These are phyloP conservation scores for Alternaria longipes DNA, from an alignment of 2,329 filamentous ascomycete species.

Conservation along the genomic window DNA sequence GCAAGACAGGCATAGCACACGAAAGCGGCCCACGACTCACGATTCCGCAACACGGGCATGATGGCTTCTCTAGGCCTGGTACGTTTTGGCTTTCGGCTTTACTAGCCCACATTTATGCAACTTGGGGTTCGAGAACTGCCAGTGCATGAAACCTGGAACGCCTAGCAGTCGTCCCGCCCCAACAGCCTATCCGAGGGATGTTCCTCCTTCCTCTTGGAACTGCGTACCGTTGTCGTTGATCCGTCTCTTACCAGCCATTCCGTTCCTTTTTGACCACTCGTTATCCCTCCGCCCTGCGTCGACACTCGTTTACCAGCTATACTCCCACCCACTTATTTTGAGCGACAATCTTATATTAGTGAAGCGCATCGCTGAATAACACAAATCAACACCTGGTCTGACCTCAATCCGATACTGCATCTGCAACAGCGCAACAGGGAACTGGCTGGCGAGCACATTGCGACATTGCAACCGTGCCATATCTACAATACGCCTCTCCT, in stretches of 20 bases:
- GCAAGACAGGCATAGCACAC: slow-evolving; percentile 2
- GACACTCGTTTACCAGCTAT: slow-evolving; percentile 9
- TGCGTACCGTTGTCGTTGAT: slow-evolving; percentile 11
- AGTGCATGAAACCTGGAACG: slow-evolving; percentile 26
- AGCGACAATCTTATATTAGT: background rate
- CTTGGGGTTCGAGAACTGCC: slow-evolving; percentile 30
- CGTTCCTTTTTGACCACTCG: slow-evolving; percentile 14
- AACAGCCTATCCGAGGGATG: slow-evolving; percentile 23
- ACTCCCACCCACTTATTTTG: background rate
- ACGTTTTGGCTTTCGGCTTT: slow-evolving; percentile 19
- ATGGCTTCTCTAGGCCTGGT: slow-evolving; percentile 30
- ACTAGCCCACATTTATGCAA: slow-evolving; percentile 19
- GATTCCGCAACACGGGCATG: slow-evolving; percentile 19
- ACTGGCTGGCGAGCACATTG: slow-evolving; percentile 25
- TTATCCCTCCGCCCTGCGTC: slow-evolving; percentile 3
- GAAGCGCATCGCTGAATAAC: slow-evolving; percentile 4
- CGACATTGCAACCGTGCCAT: slow-evolving; percentile 23
- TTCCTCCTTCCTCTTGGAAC: slow-evolving; percentile 3
- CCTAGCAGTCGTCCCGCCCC: slow-evolving; percentile 20
- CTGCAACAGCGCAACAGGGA: slow-evolving; percentile 37
- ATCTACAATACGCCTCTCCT: slow-evolving; percentile 25
- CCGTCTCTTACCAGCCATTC: slow-evolving; percentile 21
- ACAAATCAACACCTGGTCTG: slow-evolving; percentile 7
- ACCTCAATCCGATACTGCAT: slow-evolving; percentile 22
- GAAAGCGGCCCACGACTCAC: slow-evolving; percentile 5